Evolutionary conservation across 2,329 filamentous ascomycete species (phyloP), one percentile per base, ranked within the genome.

Genomic region (Botryotinia calthae): DNA sequence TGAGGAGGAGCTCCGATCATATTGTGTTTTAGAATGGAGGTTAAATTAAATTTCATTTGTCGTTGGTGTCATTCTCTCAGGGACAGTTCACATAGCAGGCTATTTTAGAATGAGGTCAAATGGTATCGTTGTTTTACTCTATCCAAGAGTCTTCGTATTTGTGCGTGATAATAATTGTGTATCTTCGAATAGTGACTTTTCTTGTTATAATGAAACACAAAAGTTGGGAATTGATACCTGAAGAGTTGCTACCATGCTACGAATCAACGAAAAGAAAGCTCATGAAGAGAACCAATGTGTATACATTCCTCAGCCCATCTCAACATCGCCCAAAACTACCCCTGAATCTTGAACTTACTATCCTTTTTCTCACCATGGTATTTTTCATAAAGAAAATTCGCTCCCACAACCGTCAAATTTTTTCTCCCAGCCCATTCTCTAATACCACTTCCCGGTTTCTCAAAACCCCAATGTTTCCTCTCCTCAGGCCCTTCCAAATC

Each of bases 381-480:
- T 79, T 78, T 74, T 42, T 79, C 77, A 69, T 78, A 76, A 58
- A 81, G 81, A 69, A 77, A 81, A 74, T 82, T 81, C 72, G 79
- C 78, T 79, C 84, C 85, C 73, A 87, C 81, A 75, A 85, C 82
- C 20, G 82, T 81, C 74, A 88, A 76, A 14, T 81, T 83, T 77
- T 87, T 86, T 75, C 83, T 81, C 70, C 80, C 75, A 1, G 85
- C 85, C 86, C 86, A 88, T 71, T 85, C 81, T 75, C 83, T 82
- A 34, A 88, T 83, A 10, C 87, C 87, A 63, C 83, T 82, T 56
- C 86, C 81, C 66, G 83, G 77, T 74, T 84, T 81, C 0, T 83
- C 85, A 74, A 84, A 86, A 0, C 87, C 87, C 87, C 87, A 89
- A 78, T 87, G 85, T 79, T 85, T 82, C 51, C 86, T 80, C n/a